Conservation (phyloP, 169 alveolate genomes). For the Babesia microti region DNA sequence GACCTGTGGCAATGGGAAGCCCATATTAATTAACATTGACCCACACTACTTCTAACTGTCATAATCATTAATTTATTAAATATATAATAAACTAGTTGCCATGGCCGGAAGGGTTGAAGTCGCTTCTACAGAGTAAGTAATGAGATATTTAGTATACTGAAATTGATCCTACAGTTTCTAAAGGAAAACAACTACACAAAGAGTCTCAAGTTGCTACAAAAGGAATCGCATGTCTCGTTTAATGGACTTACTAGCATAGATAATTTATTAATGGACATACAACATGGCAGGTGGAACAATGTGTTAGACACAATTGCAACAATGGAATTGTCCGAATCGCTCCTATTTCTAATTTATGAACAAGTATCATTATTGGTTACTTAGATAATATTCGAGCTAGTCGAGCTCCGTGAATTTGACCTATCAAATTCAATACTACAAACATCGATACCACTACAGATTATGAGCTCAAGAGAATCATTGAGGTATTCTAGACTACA, state of each 20-base stretch:
- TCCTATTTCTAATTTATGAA: constrained; percentile 49
- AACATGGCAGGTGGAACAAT: constrained; percentile 62
- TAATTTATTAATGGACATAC: constrained; percentile 48
- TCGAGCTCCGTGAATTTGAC: constrained; percentile 50
- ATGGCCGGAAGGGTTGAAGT: too few species aligned
- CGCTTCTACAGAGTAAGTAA: too few species aligned
- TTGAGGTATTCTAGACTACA: constrained; percentile 19
- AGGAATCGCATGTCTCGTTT: constrained; percentile 53
- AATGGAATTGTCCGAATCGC: constrained; percentile 51
- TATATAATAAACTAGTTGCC: too few species aligned
- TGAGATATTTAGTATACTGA: constrained; percentile 33
- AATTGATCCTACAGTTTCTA: constrained; percentile 54
- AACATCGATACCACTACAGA: constrained; percentile 24
- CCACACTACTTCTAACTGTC: too few species aligned
- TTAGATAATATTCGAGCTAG: constrained; percentile 52
- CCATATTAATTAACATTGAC: too few species aligned
- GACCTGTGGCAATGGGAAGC: too few species aligned
- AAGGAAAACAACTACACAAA: constrained; percentile 51
- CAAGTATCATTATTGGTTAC: constrained; percentile 18
- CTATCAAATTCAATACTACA: constrained; percentile 41
- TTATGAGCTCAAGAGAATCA: constrained; percentile 33
- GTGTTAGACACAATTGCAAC: constrained; percentile 54
- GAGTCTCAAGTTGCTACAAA: constrained; percentile 55
- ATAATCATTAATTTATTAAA: too few species aligned
- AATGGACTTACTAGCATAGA: constrained; percentile 56